Evolutionary conservation across 139 green algal genomes (phyloP), one percentile per base, ranked within the genome.

Genomic region (Chlamydomonas schloesseri): DNA sequence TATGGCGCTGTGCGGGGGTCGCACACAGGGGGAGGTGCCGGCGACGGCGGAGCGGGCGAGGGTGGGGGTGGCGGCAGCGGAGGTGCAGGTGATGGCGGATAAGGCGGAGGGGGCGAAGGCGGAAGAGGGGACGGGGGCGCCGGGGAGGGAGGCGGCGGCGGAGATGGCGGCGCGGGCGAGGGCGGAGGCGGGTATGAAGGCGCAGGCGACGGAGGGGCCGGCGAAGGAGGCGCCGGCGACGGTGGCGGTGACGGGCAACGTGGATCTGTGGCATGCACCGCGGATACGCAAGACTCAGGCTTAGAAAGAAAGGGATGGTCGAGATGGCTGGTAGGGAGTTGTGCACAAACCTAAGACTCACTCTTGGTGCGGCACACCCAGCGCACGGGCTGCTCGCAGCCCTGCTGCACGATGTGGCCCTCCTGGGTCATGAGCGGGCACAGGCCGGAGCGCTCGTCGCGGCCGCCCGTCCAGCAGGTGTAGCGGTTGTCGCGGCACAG

Each of bases 401-500:
- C 33, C 31, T 81, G 73, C 3, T 42, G 36, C 31, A 33, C n/a
- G 0, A 69, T 24, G 53, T 24, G 20, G 53, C 73, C 73, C 18
- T 81, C 33, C 2, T 33, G 18, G 31, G 10, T 69, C 53, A 81
- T 69, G 24, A 81, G 18, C 31, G 53, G 53, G 33, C 73, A 81
- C 53, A 70, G 73, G 31, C 33, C 53, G 20, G 2, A 26, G 55
- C 18, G 0, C 6, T 18, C 53, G 18, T 8, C 26, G 18, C 10
- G 18, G 53, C 73, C 73, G 31, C 57, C 53, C 31, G 33, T 26
- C 73, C 73, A 81, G 73, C 53, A 81, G 9, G 73, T 81, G 73
- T 34, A 81, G 53, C 33, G 31, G 73, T 33, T 31, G 53, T 31
- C 21, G 53, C n/a, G 18, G 53, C 53, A 69, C 18, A 81, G 73